phyloP scores from a whole-genome alignment of 139 green algal genomes.

The Raphidocelis subcapitata region DNA sequence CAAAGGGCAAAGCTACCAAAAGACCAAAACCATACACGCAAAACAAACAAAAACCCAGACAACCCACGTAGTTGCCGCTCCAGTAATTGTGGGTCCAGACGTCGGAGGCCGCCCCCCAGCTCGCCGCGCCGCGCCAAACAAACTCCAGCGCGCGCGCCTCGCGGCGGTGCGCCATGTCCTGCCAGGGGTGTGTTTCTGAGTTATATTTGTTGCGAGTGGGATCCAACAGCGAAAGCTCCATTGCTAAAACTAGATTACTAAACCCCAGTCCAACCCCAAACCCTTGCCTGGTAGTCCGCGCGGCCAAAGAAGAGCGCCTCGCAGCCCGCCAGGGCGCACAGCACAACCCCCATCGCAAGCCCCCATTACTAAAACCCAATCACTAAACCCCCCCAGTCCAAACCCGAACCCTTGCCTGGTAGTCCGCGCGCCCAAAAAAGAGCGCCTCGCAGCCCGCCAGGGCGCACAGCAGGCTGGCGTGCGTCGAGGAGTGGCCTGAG shows the following conservation, averaged over 20 bases:
- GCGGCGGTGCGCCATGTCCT: slow-evolving; percentile 20
- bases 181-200: no score
- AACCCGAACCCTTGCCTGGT: slow-evolving; percentile 75
- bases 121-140: slow-evolving; percentile 67
- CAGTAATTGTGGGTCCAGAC: slow-evolving; percentile 58
- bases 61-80: slow-evolving; percentile 79
- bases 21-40: no score
- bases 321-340: no score
- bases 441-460: slow-evolving; percentile 75
- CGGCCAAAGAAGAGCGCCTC: slow-evolving; percentile 87
- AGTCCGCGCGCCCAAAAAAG: slow-evolving; percentile 87
- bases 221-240: no score
- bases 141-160: slow-evolving; percentile 54
- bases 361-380: no score
- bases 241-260: no score
- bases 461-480: slow-evolving; percentile 73
- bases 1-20: no score
- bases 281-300: slow-evolving; percentile 78
- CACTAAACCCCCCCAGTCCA: no score
- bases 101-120: slow-evolving; percentile 49
- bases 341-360: no score
- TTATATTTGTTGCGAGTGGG: no score
- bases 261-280: no score
- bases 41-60: no score
- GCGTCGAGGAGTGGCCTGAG: slow-evolving; percentile 84